Evolutionary conservation across 2,329 filamentous ascomycete genomes (phyloP), one percentile per base, ranked within the genome.

Genomic region (Coleophoma eucalyptorum): DNA sequence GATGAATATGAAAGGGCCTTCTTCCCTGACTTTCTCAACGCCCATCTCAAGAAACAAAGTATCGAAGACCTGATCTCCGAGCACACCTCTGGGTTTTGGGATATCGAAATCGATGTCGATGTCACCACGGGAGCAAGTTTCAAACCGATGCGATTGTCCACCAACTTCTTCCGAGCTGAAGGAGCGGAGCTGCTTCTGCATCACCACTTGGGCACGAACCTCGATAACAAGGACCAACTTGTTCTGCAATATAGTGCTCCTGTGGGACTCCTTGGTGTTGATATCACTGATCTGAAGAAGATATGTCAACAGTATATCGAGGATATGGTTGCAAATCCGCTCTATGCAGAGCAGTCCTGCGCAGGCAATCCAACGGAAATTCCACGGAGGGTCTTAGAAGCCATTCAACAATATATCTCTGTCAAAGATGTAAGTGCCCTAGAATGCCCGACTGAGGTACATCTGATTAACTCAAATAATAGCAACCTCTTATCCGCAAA

Each of bases 31-130:
- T 60, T 46, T 38, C 49, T 61, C 11, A 55, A 59, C 48, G 20
- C 48, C 6, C 61, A 64, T 49, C 50, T 61, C 32, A 52, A 56
- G n/a, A 60, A 62, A 35, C 43, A 47, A 5, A 51, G 59, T 32
- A 55, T 62, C 15, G 54, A 62, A 38, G 55, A 56, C 26, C 53
- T 65, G n/a, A 48, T 63, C 34, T 54, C 49, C 19, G 56, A 61
- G 31, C 48, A 64, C 46, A 55, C 50, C 3, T 50, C 32, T 12
- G 49, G 53, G 13, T 62, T 59, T 20, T 49, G 38, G 3, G 50
- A 58, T 43, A 47, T 15, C 3, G 32, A 38, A 8, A 18, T 60
- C 7, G 43, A 49, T 13, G 54, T 62, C 21, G 57, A 60, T 13
- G 47, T 62, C 11, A 55, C 52, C 2, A 51, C 52, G 13, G 57